These are phyloP conservation scores for Nicotiana paniculata DNA, from an alignment of 257 asterid genomes.

Conservation along the genomic window DNA sequence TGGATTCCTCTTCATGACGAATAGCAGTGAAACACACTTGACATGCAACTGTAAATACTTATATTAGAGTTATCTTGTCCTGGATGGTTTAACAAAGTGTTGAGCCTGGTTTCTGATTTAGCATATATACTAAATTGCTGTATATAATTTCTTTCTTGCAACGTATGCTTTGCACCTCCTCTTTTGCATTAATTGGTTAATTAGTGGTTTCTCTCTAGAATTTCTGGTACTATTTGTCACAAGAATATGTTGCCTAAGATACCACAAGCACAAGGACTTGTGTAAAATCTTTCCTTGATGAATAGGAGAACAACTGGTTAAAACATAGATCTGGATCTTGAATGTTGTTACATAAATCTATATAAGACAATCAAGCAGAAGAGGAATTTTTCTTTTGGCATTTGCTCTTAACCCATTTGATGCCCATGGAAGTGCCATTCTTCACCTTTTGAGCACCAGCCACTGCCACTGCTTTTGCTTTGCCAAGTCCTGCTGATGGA, in stretches of 20 bases:
- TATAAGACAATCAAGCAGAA: conserved; percentile 6
- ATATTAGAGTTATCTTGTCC: too few relatives aligned
- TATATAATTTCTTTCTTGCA: too few relatives aligned
- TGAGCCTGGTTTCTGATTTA: too few relatives aligned
- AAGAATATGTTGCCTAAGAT: background rate
- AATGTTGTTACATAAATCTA: background rate
- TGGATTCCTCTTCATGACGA: too few relatives aligned
- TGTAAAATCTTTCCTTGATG: background rate
- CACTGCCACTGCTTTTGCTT: conserved; percentile 54
- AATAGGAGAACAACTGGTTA: background rate
- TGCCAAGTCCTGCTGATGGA: conserved; percentile 40
- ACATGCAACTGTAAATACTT: too few relatives aligned
- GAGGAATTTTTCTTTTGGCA: conserved; percentile 49
- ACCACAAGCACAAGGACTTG: background rate
- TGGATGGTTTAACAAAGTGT: too few relatives aligned
- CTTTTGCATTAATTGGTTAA: too few relatives aligned
- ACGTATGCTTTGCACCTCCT: too few relatives aligned
- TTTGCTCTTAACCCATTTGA: conserved; percentile 71
- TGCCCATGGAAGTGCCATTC: conserved; percentile 46
- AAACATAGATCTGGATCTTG: background rate
- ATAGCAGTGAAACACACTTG: too few relatives aligned
- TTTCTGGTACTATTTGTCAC: background rate
- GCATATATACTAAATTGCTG: too few relatives aligned
- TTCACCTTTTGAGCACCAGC: conserved; percentile 62
- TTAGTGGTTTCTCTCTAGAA: too few relatives aligned